A percentile compares a stretch with the other conserved stretches of the same genome.
Evolutionary conservation across 257 asterid genomes (phyloP).

Genomic region (Solanum ahanhuiri): DNA sequence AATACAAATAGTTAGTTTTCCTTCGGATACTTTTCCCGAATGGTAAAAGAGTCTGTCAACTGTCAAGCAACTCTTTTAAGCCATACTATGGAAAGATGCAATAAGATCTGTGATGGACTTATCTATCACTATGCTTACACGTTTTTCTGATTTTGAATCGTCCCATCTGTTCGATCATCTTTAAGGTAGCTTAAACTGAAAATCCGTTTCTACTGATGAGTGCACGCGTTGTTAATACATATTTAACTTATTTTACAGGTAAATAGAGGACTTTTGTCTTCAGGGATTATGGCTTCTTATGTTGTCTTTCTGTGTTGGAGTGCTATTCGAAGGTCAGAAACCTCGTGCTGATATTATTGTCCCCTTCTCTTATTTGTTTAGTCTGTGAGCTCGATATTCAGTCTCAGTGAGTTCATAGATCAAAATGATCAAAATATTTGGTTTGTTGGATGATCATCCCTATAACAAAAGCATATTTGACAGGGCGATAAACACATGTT

Average conservation of each 20-base stretch:
- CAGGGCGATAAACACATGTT: neutral
- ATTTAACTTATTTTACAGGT: slow-evolving; percentile 32
- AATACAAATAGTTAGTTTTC: neutral
- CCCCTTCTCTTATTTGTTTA: neutral
- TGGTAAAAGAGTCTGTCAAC: neutral
- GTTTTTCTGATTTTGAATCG: neutral
- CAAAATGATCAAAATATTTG: neutral
- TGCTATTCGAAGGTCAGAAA: slow-evolving; percentile 70
- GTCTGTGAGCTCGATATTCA: neutral
- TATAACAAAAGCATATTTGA: neutral
- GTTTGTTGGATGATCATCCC: neutral
- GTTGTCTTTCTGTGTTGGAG: slow-evolving; percentile 89
- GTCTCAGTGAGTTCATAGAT: neutral
- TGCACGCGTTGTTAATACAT: neutral
- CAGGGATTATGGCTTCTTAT: slow-evolving; percentile 97
- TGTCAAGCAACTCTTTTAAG: neutral
- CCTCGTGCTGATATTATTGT: neutral
- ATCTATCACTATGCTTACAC: neutral
- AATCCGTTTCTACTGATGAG: neutral
- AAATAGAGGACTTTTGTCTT: slow-evolving; percentile 78
- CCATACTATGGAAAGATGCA: neutral
- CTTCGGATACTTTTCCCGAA: neutral
- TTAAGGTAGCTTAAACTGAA: neutral
- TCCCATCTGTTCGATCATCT: neutral
- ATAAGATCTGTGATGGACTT: neutral